Conservation (phyloP, 805 yeast species). For the Saturnispora kantuleensis region DNA sequence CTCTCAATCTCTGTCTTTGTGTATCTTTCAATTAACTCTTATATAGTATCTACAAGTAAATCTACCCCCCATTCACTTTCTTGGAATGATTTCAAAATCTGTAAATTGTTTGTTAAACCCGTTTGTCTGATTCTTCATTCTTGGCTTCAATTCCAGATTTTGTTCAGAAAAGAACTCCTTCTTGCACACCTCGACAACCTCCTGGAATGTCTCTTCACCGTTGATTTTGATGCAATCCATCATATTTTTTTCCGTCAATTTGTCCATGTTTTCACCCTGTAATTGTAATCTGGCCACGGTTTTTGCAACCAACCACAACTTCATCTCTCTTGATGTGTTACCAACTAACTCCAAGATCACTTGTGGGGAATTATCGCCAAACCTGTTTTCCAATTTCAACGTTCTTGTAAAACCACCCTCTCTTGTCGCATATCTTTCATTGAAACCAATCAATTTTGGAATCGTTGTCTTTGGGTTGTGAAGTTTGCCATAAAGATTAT, state of each 20-base stretch:
- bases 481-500: conserved; percentile 28
- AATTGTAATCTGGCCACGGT: conserved; percentile 70
- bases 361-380: conserved; percentile 87
- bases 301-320: conserved; percentile 70
- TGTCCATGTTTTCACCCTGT: conserved; percentile 45
- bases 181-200: conserved; percentile 52
- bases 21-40: background rate
- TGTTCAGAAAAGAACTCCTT: conserved; percentile 31
- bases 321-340: conserved; percentile 44
- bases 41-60: background rate
- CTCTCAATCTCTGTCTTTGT: background rate
- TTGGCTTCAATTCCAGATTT: conserved; percentile 18
- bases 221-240: conserved; percentile 37
- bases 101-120: conserved; percentile 25
- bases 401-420: conserved; percentile 81
- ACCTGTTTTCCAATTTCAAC: conserved; percentile 70
- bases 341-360: conserved; percentile 83
- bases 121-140: conserved; percentile 21
- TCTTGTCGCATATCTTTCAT: conserved; percentile 53
- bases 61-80: conserved; percentile 10
- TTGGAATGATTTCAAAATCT: conserved; percentile 26
- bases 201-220: conserved; percentile 45
- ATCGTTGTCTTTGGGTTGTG: conserved; percentile 40
- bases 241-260: conserved; percentile 48
- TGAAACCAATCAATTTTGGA: conserved; percentile 58